Evolutionary conservation across 306 rosid genomes (phyloP).

Genomic region (Quercus parvula): DNA sequence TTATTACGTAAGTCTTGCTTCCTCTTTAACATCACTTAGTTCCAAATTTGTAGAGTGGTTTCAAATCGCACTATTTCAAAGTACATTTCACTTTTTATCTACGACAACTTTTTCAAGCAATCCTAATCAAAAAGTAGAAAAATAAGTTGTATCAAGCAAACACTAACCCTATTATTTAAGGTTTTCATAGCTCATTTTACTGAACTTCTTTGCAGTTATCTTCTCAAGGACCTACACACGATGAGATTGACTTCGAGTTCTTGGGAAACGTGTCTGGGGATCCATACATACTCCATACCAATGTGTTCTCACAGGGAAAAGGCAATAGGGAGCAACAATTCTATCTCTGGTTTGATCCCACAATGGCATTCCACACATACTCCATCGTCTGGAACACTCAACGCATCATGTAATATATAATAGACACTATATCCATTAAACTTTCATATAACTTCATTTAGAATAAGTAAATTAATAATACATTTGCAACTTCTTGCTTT

Average conservation of each 20-base stretch:
- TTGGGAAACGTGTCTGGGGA: slow-evolving; percentile 38
- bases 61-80: too few relatives aligned
- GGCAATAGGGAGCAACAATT: slow-evolving; percentile 42
- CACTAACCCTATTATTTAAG: too few relatives aligned
- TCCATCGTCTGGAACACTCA: slow-evolving; percentile 38
- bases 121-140: too few relatives aligned
- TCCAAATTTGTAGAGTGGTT: too few relatives aligned
- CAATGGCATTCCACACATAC: slow-evolving; percentile 40
- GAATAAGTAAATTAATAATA: neutral
- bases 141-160: too few relatives aligned
- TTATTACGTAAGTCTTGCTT: slow-evolving; percentile 26
- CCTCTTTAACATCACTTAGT: too few relatives aligned
- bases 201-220: neutral
- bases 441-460: neutral
- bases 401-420: slow-evolving; percentile 32
- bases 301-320: slow-evolving; percentile 37
- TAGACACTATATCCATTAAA: neutral
- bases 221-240: slow-evolving; percentile 33
- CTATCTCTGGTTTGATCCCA: slow-evolving; percentile 50
- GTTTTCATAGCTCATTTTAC: too few relatives aligned
- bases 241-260: slow-evolving; percentile 51
- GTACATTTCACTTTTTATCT: too few relatives aligned
- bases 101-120: too few relatives aligned
- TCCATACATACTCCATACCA: slow-evolving; percentile 44
- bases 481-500: neutral